phyloP scores from a whole-genome alignment of 2,329 filamentous ascomycete species.

The Chalaropsis thielavioides region DNA sequence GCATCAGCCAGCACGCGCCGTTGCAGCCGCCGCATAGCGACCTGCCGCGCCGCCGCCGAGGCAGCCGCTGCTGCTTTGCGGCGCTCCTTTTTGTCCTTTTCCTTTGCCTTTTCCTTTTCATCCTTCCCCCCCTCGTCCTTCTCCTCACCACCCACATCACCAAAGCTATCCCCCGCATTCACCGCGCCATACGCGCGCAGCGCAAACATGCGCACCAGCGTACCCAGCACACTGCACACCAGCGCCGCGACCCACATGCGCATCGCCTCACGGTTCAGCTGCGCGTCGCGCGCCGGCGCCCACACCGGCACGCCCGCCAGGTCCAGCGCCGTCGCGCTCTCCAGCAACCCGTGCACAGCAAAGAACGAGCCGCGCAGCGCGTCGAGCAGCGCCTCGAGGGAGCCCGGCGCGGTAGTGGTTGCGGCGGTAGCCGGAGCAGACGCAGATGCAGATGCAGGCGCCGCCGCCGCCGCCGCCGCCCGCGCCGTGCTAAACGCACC shows the following conservation, averaged over 20 bases:
- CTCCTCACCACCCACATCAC: conserved; percentile 17
- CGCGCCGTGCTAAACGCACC: conserved; percentile 34
- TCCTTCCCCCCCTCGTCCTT: conserved; percentile 13
- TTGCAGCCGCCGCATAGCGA: conserved; percentile 23
- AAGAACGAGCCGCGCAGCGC: conserved; percentile 44
- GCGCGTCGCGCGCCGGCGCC: conserved; percentile 32
- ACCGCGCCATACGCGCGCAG: conserved; percentile 27
- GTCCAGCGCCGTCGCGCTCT: conserved; percentile 48
- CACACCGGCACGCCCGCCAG: conserved; percentile 30
- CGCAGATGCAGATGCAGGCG: background rate
- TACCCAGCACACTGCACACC: conserved; percentile 33
- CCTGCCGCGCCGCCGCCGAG: background rate
- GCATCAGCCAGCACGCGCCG: conserved; percentile 40
- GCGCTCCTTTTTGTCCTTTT: conserved; percentile 24
- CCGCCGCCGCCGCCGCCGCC: conserved; percentile 19
- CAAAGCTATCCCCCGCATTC: conserved; percentile 10
- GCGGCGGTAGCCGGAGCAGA: background rate
- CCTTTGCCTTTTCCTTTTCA: conserved; percentile 21
- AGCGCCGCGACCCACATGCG: conserved; percentile 56
- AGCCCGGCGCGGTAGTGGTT: background rate
- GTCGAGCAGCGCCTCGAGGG: conserved; percentile 27
- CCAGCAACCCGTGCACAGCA: conserved; percentile 53
- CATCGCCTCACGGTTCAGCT: conserved; percentile 44
- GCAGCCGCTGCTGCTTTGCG: background rate
- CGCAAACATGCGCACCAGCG: conserved; percentile 30